phyloP scores from a whole-genome alignment of 345 rosid species.

The Passiflora organensis region DNA sequence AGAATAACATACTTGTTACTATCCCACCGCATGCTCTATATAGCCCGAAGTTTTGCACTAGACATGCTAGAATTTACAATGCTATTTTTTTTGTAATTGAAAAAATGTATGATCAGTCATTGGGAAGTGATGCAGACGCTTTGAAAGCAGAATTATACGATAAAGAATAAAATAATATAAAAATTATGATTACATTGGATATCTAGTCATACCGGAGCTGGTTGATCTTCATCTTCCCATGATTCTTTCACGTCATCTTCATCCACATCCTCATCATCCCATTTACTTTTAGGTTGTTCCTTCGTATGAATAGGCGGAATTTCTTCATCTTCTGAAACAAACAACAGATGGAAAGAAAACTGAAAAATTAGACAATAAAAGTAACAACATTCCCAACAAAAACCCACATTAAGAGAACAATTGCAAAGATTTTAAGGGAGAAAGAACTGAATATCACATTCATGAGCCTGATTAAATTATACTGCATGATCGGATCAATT shows the following conservation, averaged over 20 bases:
- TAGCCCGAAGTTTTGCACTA: no score
- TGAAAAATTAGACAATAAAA: neutral
- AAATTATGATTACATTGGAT: no score
- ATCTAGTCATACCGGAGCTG: constrained; percentile 50
- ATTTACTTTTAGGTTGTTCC: constrained; percentile 47
- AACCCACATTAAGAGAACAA: neutral
- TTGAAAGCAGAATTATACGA: no score
- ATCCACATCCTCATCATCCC: constrained; percentile 97
- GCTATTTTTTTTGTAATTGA: no score
- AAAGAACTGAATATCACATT: neutral
- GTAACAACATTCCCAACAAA: neutral
- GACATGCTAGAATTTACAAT: no score
- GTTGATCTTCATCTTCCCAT: constrained; percentile 97
- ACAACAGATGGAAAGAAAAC: neutral
- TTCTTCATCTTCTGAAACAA: constrained; percentile 59
- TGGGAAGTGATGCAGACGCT: no score
- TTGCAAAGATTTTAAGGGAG: neutral
- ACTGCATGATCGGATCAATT: neutral
- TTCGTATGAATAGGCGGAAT: constrained; percentile 50
- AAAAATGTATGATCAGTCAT: no score
- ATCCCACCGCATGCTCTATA: no score
- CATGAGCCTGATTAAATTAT: no score
- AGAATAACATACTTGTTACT: no score
- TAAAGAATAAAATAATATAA: neutral
- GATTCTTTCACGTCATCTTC: constrained; percentile 87